A percentile compares a stretch with the other conserved stretches of the same genome.
Conservation (phyloP, 331 rosid genomes). For the Pyracantha coccinea region DNA sequence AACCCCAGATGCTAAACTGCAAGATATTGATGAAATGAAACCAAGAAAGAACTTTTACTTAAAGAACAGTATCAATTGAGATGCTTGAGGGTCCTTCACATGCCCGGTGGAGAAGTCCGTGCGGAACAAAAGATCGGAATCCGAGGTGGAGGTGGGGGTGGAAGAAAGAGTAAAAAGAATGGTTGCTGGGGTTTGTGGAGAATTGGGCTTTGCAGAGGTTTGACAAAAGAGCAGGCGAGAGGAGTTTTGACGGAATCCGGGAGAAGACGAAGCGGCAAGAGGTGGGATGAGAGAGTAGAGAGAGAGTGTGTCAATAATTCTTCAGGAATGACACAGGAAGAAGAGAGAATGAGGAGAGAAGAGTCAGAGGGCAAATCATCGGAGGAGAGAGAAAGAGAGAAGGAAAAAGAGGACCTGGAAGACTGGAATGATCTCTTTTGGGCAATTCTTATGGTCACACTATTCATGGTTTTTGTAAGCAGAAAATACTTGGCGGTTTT, state of each 20-base stretch:
- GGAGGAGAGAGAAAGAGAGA: background rate
- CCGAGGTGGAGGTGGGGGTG: background rate
- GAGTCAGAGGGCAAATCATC: background rate
- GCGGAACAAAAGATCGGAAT: conserved; percentile 5
- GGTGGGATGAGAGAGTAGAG: too few relatives aligned
- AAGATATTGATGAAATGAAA: background rate
- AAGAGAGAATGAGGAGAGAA: background rate
- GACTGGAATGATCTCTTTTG: background rate
- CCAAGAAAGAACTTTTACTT: background rate
- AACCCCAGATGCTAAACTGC: conserved; percentile 11
- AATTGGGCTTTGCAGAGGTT: background rate
- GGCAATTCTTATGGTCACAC: background rate
- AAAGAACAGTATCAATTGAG: background rate
- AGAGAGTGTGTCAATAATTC: background rate
- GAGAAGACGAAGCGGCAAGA: background rate
- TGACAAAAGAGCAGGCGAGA: background rate
- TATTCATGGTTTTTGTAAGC: background rate
- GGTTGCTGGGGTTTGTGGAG: background rate
- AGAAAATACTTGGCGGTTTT: too few relatives aligned
- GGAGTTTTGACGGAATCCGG: background rate
- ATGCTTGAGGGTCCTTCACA: conserved; percentile 4
- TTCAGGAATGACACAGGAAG: background rate
- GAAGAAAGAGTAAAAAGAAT: background rate
- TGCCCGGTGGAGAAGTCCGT: conserved; percentile 1
- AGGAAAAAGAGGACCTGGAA: background rate